phyloP scores from a whole-genome alignment of 202 grass and related monocot species.

The Panicum hallii region DNA sequence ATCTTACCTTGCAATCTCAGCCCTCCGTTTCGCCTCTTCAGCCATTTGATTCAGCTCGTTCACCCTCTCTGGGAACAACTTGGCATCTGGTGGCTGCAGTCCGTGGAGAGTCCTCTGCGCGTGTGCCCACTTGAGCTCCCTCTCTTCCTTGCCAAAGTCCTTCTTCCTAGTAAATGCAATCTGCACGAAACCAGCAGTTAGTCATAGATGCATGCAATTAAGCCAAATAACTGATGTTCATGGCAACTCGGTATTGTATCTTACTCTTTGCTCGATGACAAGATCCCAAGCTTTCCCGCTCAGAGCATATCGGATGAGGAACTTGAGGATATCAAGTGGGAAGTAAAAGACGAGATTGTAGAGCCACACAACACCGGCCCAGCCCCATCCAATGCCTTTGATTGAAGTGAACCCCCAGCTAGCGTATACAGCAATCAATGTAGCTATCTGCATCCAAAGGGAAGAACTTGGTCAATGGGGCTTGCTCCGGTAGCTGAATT shows the following conservation, averaged over 20 bases:
- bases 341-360: conserved; percentile 61
- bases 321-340: conserved; percentile 59
- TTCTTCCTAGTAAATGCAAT: conserved; percentile 61
- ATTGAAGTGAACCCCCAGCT: conserved; percentile 59
- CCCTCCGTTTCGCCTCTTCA: conserved; percentile 58
- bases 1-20: conserved; percentile 58
- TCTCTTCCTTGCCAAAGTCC: conserved; percentile 57
- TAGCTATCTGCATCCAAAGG: conserved; percentile 53
- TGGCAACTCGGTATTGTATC: not conserved
- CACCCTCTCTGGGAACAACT: conserved; percentile 49
- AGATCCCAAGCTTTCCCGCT: conserved; percentile 61
- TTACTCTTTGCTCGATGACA: conserved; percentile 58
- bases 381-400: conserved; percentile 67
- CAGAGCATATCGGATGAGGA: conserved; percentile 54
- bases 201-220: not conserved
- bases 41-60: conserved; percentile 57
- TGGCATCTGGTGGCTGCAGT: conserved; percentile 50
- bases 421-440: conserved; percentile 53
- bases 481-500: not conserved
- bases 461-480: not conserved
- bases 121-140: conserved; percentile 60
- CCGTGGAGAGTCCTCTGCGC: conserved; percentile 66
- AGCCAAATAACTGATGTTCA: not conserved
- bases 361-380: conserved; percentile 62
- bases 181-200: not conserved